Conservation (phyloP, 495 filamentous ascomycete genomes). For the Podospora pseudopauciseta region DNA sequence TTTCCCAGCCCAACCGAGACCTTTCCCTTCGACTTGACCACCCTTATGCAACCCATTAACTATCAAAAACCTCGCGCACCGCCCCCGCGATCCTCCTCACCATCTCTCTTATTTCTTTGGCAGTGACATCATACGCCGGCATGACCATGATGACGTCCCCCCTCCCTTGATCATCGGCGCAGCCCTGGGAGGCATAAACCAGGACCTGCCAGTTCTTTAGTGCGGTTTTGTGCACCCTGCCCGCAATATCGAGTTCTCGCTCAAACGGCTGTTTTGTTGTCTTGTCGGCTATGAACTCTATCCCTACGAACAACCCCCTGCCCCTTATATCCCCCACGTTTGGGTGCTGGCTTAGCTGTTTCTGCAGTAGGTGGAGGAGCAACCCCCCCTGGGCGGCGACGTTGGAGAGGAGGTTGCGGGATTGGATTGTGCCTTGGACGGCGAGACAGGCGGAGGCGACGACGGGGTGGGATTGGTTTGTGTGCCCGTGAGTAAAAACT, state of each 20-base stretch:
- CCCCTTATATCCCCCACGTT: constrained; percentile 63
- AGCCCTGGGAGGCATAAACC: constrained; percentile 65
- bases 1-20: too few species aligned
- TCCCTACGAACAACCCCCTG: constrained; percentile 58
- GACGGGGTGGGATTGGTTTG: constrained; percentile 58
- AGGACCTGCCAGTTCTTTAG: constrained; percentile 54
- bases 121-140: constrained; percentile 24
- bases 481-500: constrained; percentile 53
- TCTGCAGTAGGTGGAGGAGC: constrained; percentile 43
- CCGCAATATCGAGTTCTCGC: constrained; percentile 35
- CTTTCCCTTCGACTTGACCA: background rate
- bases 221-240: constrained; percentile 49
- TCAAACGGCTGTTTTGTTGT: constrained; percentile 50
- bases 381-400: constrained; percentile 45
- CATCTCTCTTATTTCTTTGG: constrained; percentile 14
- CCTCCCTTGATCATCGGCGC: constrained; percentile 51
- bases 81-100: constrained; percentile 20
- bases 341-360: constrained; percentile 43
- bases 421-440: constrained; percentile 51
- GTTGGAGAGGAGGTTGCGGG: constrained; percentile 50
- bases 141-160: constrained; percentile 73
- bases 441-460: constrained; percentile 53
- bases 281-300: constrained; percentile 55
- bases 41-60: too few species aligned
- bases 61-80: constrained; percentile 19